Evolutionary conservation across 768 basidiomycete genomes (phyloP).

Genomic region (Russula emetica): DNA sequence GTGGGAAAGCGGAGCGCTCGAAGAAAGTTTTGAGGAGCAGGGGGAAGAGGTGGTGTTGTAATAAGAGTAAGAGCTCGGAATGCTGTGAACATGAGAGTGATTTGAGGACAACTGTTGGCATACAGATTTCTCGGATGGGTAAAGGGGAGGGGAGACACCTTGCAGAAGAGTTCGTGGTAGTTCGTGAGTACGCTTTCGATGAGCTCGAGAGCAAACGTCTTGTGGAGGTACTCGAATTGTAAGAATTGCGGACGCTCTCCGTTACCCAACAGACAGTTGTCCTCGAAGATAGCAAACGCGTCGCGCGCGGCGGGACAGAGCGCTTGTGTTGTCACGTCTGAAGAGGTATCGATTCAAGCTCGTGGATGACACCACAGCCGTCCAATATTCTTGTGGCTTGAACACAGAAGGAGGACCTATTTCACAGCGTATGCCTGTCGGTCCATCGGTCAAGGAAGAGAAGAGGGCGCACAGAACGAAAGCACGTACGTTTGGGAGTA

Average conservation of each 20-base stretch:
- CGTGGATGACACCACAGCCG: conserved; percentile 94
- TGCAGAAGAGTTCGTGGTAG: conserved; percentile 80
- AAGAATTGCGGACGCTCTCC: conserved; percentile 59
- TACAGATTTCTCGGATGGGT: not conserved
- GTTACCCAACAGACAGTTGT: conserved; percentile 84
- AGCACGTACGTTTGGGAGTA: conserved; percentile 72
- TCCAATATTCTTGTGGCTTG: conserved; percentile 90
- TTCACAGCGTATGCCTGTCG: not conserved
- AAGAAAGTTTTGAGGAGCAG: conserved; percentile 80
- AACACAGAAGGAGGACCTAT: conserved; percentile 88
- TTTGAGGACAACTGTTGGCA: not conserved
- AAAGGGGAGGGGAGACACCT: conserved; percentile 43
- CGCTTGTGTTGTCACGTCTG: conserved; percentile 58
- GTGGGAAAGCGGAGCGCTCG: conserved; percentile 76
- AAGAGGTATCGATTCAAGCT: conserved; percentile 46
- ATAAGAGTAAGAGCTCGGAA: conserved; percentile 68
- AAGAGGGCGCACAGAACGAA: not conserved
- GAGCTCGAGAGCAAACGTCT: conserved; percentile 90
- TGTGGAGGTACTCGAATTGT: conserved; percentile 74
- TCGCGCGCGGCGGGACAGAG: conserved; percentile 78
- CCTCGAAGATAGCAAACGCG: conserved; percentile 85
- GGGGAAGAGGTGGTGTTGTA: conserved; percentile 89
- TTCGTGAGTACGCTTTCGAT: conserved; percentile 95
- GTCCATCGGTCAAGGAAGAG: not conserved
- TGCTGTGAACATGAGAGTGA: conserved; percentile 47